These are phyloP conservation scores for Nicotiana sylvestris DNA, from an alignment of 257 asterid species.

Conservation along the genomic window DNA sequence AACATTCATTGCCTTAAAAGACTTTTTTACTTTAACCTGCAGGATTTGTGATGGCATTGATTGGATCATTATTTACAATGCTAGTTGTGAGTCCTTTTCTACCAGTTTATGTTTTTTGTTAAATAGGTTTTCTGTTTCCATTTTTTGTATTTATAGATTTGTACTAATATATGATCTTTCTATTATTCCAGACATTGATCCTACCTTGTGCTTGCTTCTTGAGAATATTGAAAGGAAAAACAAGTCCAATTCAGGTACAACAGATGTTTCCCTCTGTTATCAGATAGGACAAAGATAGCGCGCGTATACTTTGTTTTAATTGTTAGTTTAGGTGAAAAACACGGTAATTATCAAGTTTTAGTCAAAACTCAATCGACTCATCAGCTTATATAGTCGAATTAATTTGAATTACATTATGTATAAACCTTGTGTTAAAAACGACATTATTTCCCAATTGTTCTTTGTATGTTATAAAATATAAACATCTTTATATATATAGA, in stretches of 20 bases:
- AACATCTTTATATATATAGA: no score
- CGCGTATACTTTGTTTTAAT: neutral
- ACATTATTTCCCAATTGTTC: no score
- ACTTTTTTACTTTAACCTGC: neutral
- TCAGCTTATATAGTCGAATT: neutral
- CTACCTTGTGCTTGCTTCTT: constrained; percentile 88
- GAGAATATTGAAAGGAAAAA: constrained; percentile 71
- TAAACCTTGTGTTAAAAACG: neutral
- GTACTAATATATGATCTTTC: neutral
- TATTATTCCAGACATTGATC: constrained; percentile 56
- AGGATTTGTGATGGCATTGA: constrained; percentile 86
- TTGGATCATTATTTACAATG: constrained; percentile 90
- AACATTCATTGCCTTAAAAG: neutral
- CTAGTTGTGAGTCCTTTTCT: constrained; percentile 57
- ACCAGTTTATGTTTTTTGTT: neutral
- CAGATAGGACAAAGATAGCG: neutral
- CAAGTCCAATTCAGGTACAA: constrained; percentile 54
- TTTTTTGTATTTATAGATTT: neutral
- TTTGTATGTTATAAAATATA: no score
- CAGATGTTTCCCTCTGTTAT: neutral
- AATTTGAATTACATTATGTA: no score
- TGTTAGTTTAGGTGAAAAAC: neutral
- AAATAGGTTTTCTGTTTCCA: neutral
- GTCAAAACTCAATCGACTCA: neutral
- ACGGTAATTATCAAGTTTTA: neutral